These are phyloP conservation scores for Volvox carteri DNA, from an alignment of 163 green algal species.

Conservation along the genomic window DNA sequence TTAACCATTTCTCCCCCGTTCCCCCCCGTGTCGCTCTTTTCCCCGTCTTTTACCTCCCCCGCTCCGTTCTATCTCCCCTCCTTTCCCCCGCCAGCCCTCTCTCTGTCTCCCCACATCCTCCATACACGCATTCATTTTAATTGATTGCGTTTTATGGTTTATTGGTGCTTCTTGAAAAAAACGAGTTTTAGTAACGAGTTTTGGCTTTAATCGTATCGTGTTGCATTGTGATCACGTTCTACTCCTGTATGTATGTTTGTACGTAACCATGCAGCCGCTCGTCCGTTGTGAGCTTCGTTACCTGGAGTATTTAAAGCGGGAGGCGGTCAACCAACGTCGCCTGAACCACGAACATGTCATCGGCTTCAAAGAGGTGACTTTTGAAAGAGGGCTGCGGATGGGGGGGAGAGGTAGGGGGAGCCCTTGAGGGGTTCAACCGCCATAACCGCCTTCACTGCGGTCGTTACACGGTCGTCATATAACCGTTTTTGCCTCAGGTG, in stretches of 20 bases:
- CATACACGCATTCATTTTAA: neutral
- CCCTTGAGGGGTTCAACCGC: too few relatives aligned
- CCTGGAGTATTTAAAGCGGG: conserved; percentile 38
- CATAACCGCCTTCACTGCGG: neutral
- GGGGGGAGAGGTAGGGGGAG: too few relatives aligned
- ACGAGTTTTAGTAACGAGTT: too few relatives aligned
- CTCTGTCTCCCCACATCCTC: neutral
- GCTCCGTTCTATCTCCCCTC: neutral
- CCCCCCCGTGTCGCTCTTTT: neutral
- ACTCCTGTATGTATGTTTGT: too few relatives aligned
- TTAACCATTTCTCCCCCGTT: too few relatives aligned
- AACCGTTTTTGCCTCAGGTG: conserved; percentile 4
- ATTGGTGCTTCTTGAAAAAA: too few relatives aligned
- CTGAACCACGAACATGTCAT: conserved; percentile 50
- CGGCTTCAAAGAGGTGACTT: conserved; percentile 38
- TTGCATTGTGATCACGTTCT: too few relatives aligned
- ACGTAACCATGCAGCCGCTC: conserved; percentile 12
- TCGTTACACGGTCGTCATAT: neutral
- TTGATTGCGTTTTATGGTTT: neutral
- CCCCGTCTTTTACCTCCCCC: neutral
- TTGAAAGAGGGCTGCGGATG: too few relatives aligned
- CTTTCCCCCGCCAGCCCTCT: neutral
- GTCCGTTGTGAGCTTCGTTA: neutral
- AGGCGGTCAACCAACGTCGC: conserved; percentile 32
- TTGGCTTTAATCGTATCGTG: too few relatives aligned